Conservation (phyloP, 495 filamentous ascomycete species). For the Xylaria intraflava region DNA sequence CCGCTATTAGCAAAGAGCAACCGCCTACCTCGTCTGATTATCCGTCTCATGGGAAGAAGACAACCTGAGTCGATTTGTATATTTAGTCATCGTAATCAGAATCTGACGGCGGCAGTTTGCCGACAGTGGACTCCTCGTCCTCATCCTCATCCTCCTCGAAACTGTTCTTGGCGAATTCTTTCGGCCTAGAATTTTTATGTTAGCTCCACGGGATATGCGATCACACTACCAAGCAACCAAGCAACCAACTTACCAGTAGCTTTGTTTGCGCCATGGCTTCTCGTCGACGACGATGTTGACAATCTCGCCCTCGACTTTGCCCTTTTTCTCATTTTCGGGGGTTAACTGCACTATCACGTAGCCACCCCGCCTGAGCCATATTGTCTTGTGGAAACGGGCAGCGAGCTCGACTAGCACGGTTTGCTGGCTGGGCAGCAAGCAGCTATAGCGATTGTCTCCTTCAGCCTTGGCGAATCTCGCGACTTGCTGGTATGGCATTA, state of each 20-base stretch:
- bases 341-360: slow-evolving; percentile 77
- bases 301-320: slow-evolving; percentile 82
- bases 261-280: slow-evolving; percentile 80
- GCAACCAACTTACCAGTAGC: slow-evolving; percentile 65
- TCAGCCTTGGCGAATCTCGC: slow-evolving; percentile 71
- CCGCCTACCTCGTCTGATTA: slow-evolving; percentile 13
- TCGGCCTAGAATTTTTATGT: slow-evolving; percentile 54
- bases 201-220: slow-evolving; percentile 11
- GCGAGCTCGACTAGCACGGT: slow-evolving; percentile 69
- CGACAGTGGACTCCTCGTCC: slow-evolving; percentile 70
- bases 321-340: slow-evolving; percentile 55
- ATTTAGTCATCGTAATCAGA: slow-evolving; percentile 47
- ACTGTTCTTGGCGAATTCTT: slow-evolving; percentile 63
- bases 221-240: background rate
- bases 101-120: slow-evolving; percentile 75
- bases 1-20: slow-evolving; percentile 26
- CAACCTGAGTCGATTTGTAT: slow-evolving; percentile 8
- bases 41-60: slow-evolving; percentile 17
- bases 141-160: slow-evolving; percentile 61
- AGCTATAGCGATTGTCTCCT: slow-evolving; percentile 81
- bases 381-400: slow-evolving; percentile 74
- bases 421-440: slow-evolving; percentile 52
- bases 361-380: slow-evolving; percentile 83
- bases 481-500: slow-evolving; percentile 60
- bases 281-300: slow-evolving; percentile 89